Conservation (phyloP, 1,284 basidiomycete species). For the Wolfiporia cocos region DNA sequence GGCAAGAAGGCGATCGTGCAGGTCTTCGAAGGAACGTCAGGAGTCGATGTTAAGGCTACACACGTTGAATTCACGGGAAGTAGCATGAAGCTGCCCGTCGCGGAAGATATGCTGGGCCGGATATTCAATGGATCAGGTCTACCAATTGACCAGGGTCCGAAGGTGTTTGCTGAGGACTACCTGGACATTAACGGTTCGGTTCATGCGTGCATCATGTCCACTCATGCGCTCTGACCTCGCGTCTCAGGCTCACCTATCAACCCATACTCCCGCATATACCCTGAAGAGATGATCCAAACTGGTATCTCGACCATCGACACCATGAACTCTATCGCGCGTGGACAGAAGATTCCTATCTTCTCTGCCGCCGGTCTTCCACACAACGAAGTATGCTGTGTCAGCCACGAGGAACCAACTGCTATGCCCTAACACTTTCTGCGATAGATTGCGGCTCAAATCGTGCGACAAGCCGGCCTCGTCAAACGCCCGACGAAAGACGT, state of each 20-base stretch:
- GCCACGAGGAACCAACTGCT: conserved; percentile 9
- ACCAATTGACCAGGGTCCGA: conserved; percentile 97
- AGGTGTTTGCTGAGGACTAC: conserved; percentile 99
- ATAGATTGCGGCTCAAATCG: conserved; percentile 99
- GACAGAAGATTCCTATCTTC: conserved; percentile 99
- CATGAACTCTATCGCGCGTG: conserved; percentile 99
- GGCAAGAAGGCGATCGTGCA: conserved; percentile 99
- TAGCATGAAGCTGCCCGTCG: conserved; percentile 98
- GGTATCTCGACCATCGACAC: conserved; percentile 99
- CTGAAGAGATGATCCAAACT: conserved; percentile 99
- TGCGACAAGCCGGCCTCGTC: conserved; percentile 97
- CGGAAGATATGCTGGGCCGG: conserved; percentile 99
- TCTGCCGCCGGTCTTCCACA: conserved; percentile 98
- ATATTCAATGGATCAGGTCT: conserved; percentile 99
- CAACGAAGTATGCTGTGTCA: conserved; percentile 69
- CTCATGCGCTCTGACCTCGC: conserved; percentile 4
- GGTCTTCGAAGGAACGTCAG: conserved; percentile 98
- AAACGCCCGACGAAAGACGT: conserved; percentile 94
- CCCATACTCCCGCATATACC: conserved; percentile 98
- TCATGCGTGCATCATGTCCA: background rate
- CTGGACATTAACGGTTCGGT: conserved; percentile 96
- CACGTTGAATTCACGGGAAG: conserved; percentile 98
- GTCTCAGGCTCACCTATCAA: conserved; percentile 92
- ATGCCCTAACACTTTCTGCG: conserved; percentile 9
- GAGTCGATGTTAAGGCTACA: conserved; percentile 95